Evolutionary conservation across 2,329 filamentous ascomycete species (phyloP), one percentile per base, ranked within the genome.

Genomic region (Stachybotrys chlorohalonatus): DNA sequence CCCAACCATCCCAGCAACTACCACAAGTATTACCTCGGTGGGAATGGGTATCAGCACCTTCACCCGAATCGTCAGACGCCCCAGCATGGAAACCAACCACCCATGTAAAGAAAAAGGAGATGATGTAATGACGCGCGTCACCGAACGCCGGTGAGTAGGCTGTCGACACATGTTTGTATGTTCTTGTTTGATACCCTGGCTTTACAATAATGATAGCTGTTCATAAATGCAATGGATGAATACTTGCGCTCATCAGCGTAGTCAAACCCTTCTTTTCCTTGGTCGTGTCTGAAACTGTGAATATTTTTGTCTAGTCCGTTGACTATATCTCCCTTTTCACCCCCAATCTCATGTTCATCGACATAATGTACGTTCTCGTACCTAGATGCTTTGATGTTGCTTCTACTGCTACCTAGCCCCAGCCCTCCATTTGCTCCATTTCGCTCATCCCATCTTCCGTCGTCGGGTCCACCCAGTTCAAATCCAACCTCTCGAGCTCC

Each of bases 401-500:
- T 24, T 24, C 24, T 24, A 24, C 24, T 24, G 24, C 36, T 42
- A 3, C 13, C 59, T 42, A 61, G 7, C 55, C 56, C 64, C 63
- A 66, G 24, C 61, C 67, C 56, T 70, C 69, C 8, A 63, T 63
- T 52, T 68, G 63, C 31, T 72, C 69, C 59, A 67, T 32, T 50
- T 71, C 69, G 51, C 62, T 63, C 62, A 67, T 64, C 1, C 61
- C 63, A 47, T 70, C 69, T 15, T 70, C 69, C 1, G 54, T 68
- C 3, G 64, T 69, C 50, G 70, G 57, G 16, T 79, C 78, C 13
- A 64, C 70, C 72, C 77, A 82, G 55, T 70, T 70, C 51, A 78
- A 63, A 54, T 85, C 86, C 68, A 89, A 77, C 67, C 83, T 88
- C 66, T 92, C 88, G 52, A 93, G 73, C 71, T 93, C 89, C 31